Percentiles rank a stretch among this genome's conserved stretches.
phyloP scores from a whole-genome alignment of 768 basidiomycete genomes.

The Trametes cubensis region DNA sequence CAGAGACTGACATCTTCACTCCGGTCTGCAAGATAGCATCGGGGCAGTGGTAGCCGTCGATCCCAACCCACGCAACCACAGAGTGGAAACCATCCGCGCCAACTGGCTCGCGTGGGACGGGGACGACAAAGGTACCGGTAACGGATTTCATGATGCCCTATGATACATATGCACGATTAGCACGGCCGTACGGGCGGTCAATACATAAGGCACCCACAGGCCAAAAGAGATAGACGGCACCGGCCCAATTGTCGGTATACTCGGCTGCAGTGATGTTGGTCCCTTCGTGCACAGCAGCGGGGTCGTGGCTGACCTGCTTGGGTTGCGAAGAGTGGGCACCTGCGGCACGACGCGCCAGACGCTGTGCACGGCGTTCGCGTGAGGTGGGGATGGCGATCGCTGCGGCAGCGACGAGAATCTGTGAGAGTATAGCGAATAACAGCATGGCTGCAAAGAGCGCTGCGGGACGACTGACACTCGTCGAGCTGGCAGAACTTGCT shows the following conservation, averaged over 20 bases:
- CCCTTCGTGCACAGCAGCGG: neutral
- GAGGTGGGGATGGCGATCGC: conserved; percentile 29
- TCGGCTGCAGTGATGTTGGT: conserved; percentile 31
- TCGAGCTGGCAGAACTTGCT: no score
- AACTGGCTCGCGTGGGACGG: conserved; percentile 34
- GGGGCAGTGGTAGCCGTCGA: conserved; percentile 41
- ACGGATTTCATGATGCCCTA: conserved; percentile 40
- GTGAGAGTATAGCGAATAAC: conserved; percentile 28
- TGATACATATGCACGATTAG: neutral
- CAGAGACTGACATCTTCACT: conserved; percentile 36
- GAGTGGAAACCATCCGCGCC: conserved; percentile 31
- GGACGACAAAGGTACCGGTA: conserved; percentile 39
- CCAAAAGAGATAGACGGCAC: conserved; percentile 35
- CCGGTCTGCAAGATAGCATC: conserved; percentile 42
- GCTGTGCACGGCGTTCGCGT: conserved; percentile 24
- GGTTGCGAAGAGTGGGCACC: conserved; percentile 23
- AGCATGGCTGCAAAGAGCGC: conserved; percentile 16
- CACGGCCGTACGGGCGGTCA: no score
- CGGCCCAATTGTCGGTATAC: conserved; percentile 42
- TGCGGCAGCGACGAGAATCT: conserved; percentile 29
- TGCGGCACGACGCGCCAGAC: conserved; percentile 27
- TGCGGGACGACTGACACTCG: neutral
- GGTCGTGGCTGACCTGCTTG: neutral
- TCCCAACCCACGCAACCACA: conserved; percentile 41
- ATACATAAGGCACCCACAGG: conserved; percentile 20